phyloP scores from a whole-genome alignment of 179 eudicot genomes.

The Spinacia oleracea region DNA sequence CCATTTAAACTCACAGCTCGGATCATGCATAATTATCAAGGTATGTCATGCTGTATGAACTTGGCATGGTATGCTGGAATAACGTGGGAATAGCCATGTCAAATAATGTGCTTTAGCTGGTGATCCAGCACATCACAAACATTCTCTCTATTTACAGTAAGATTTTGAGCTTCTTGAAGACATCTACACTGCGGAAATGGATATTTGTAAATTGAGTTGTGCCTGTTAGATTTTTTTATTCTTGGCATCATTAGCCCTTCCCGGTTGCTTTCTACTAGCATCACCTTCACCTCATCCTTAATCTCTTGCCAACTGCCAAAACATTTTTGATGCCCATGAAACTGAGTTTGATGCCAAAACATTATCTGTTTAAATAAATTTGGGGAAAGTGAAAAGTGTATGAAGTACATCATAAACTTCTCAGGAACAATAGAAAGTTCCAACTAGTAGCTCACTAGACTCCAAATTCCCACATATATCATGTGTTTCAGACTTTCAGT shows the following conservation, averaged over 20 bases:
- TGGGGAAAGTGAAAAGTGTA: background rate
- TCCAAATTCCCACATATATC: background rate
- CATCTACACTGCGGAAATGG: conserved; percentile 86
- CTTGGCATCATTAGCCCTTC: conserved; percentile 68
- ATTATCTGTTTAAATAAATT: background rate
- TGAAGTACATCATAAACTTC: background rate
- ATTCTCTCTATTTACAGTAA: conserved; percentile 31
- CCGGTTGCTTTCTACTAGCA: conserved; percentile 81
- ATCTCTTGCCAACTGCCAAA: conserved; percentile 66
- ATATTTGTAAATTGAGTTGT: conserved; percentile 55
- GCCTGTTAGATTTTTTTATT: conserved; percentile 56
- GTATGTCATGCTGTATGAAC: conserved; percentile 4
- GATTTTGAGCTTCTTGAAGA: conserved; percentile 34
- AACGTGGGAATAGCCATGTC: background rate
- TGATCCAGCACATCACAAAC: conserved; percentile 26
- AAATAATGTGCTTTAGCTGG: conserved; percentile 31
- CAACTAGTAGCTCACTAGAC: too few relatives aligned
- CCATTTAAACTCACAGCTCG: background rate
- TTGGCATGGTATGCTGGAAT: background rate
- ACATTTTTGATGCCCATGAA: conserved; percentile 4
- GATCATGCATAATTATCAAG: background rate
- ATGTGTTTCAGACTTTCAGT: background rate
- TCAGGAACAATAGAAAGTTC: background rate
- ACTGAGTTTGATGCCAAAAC: too few relatives aligned
- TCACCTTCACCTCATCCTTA: conserved; percentile 59